These are phyloP conservation scores for Penicillium lagena DNA, from an alignment of 495 filamentous ascomycete genomes.

Conservation along the genomic window DNA sequence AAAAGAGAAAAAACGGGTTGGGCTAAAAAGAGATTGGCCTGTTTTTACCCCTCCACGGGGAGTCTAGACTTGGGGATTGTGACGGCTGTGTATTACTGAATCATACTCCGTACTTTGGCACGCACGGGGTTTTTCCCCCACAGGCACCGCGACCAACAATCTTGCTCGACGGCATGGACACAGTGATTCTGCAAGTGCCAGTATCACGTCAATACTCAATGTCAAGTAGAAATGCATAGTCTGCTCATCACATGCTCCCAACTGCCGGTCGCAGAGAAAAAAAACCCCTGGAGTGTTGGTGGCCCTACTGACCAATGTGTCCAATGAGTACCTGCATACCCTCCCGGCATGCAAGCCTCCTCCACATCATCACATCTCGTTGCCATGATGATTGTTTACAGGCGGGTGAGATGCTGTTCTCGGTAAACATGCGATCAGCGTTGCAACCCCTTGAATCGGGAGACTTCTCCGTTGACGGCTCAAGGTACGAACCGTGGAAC, in stretches of 20 bases:
- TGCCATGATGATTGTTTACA: not conserved
- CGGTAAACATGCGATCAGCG: slow-evolving; percentile 12
- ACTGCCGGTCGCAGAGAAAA: not conserved
- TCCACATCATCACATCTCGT: slow-evolving; percentile 18
- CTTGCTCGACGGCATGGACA: slow-evolving; percentile 3
- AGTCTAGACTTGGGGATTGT: too few species aligned
- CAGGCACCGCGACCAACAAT: slow-evolving; percentile 3
- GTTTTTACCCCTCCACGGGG: too few species aligned
- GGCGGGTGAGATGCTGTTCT: slow-evolving; percentile 1
- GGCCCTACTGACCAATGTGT: not conserved
- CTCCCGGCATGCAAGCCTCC: slow-evolving; percentile 13
- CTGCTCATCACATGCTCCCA: slow-evolving; percentile 6
- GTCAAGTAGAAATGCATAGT: slow-evolving; percentile 1
- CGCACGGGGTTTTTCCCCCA: slow-evolving; percentile 3
- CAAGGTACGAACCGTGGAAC: slow-evolving; percentile 8
- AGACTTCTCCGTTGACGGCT: slow-evolving; percentile 6
- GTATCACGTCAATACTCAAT: not conserved
- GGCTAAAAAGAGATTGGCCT: too few species aligned
- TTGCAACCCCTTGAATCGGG: slow-evolving; percentile 10
- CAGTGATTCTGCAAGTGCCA: slow-evolving; percentile 20
- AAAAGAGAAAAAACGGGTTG: too few species aligned
- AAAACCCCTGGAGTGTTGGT: slow-evolving; percentile 8
- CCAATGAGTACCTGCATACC: too few species aligned
- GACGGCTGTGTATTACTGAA: too few species aligned
- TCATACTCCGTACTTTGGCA: not conserved